Conservation (phyloP, 495 filamentous ascomycete species). For the Penicillium turbatum region DNA sequence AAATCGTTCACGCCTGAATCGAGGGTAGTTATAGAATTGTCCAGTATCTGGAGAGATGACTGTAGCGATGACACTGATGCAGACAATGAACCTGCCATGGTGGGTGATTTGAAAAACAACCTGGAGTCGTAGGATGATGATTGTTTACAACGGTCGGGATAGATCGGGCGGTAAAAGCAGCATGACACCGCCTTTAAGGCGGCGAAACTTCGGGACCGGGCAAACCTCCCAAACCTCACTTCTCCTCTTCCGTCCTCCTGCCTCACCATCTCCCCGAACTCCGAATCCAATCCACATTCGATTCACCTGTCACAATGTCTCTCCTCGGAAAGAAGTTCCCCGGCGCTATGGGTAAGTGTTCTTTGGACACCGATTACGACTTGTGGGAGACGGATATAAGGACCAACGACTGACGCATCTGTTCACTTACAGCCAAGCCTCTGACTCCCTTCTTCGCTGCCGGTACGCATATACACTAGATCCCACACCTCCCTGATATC, state of each 20-base stretch:
- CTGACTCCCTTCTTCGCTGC: slow-evolving; percentile 90
- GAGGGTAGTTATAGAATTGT: slow-evolving; percentile 68
- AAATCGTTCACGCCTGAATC: slow-evolving; percentile 70
- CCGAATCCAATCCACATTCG: slow-evolving; percentile 34
- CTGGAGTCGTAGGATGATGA: slow-evolving; percentile 5
- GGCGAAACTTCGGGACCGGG: slow-evolving; percentile 28
- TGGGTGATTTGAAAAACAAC: neutral
- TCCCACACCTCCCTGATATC: neutral
- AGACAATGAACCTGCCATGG: slow-evolving; percentile 50
- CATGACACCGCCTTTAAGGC: slow-evolving; percentile 22
- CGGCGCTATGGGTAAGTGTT: slow-evolving; percentile 72
- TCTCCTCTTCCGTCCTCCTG: slow-evolving; percentile 27
- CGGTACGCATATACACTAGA: slow-evolving; percentile 57
- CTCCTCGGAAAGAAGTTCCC: slow-evolving; percentile 93
- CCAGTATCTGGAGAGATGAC: slow-evolving; percentile 65
- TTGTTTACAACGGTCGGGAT: slow-evolving; percentile 36
- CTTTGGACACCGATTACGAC: slow-evolving; percentile 7
- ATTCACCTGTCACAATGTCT: slow-evolving; percentile 57
- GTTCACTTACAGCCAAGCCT: slow-evolving; percentile 63
- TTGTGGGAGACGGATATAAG: neutral
- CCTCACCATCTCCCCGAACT: slow-evolving; percentile 28
- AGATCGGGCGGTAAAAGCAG: slow-evolving; percentile 33
- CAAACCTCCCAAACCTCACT: slow-evolving; percentile 41
- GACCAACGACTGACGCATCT: slow-evolving; percentile 29
- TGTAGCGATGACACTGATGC: slow-evolving; percentile 67